Base-by-base conservation (phyloP, 2,329 filamentous ascomycete species). In the Geosmithia putterillii region DNA sequence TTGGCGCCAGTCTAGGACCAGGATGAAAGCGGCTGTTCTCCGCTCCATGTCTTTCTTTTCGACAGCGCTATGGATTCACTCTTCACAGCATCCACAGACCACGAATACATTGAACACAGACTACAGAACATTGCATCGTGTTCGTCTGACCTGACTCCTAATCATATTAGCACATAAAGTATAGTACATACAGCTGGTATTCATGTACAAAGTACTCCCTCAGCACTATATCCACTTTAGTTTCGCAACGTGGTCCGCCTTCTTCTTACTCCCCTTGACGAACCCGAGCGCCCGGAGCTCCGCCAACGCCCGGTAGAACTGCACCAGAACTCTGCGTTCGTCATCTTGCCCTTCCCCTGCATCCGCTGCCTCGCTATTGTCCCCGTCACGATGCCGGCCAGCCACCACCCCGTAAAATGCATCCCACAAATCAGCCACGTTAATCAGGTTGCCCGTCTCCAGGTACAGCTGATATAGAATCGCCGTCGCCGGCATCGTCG, bases 161-260 rank as follows among this genome's bases (percentile, higher is more conserved):
- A n/a, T n/a, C n/a, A n/a, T n/a, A n/a, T n/a, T n/a, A n/a, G n/a
- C n/a, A n/a, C n/a, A n/a, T n/a, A n/a, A n/a, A n/a, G n/a, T n/a
- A n/a, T 32, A 25, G 23, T 25, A 25, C 23, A 25, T 25, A 25
- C 23, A 25, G 23, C n/a, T 25, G 10, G 23, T 25, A 7, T 14
- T 32, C n/a, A n/a, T n/a, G 28, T 34, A 34, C 9, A n/a, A 34
- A 32, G 10, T 32, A 6, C 28, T 32, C 28, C 28, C 28, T 14
- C 28, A 32, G 10, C 28, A 32, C 41, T 59, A 76, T 47, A 92
- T 66, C 52, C 90, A 92, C 58, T 84, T 88, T 79, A 88, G 71
- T 67, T 95, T 96, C 35, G 86, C 81, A 51, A 96, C 68, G 63
- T 96, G 90, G 58, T 96, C 92, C 20, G 81, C 78, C 70, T 94